Base-by-base conservation (phyloP, 2,329 filamentous ascomycete species). In the Talaromyces sp. region DNA sequence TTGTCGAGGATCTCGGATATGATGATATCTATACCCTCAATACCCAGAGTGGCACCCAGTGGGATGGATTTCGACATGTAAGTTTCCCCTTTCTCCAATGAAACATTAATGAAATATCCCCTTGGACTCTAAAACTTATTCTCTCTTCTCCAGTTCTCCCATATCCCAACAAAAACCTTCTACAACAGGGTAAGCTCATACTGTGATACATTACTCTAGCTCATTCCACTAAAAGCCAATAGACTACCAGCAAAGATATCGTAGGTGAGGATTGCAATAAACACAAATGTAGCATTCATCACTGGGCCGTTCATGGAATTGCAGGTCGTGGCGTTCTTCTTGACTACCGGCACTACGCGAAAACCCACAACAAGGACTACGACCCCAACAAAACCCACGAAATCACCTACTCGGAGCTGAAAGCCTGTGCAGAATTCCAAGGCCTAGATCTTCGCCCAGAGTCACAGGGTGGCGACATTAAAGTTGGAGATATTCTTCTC, bases 401-500 rank as follows among this genome's bases (percentile, higher is more conserved):
- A 24, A 86, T 87, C 65, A 79, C 77, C 0, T 70, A 80, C 2
- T 64, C 75, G 1, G 79, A 85, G 0, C 76, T 91, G 0, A 80
- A 82, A 48, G 76, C 79, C 8, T 83, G 84, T 30, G 87, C 84
- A 0, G 74, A 73, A 30, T 73, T 80, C 32, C 84, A 89, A 58
- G 81, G 82, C 0, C 74, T 89, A 22, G 81, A 87, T 55, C 86
- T 89, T 63, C 80, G 77, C 0, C 80, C 82, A 0, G 72, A 74
- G 3, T 66, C 75, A 0, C 77, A 82, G 57, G 82, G 82, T 22
- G 81, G 81, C 37, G 78, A 82, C 55, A 78, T 84, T 60, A 77
- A 77, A 53, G 69, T 79, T 2, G 87, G 87, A 4, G 86, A 90
- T 55, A 82, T 90, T 49, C 75, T 90, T 10, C 76, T 90, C 40